These are phyloP conservation scores for Spathaspora hagerdaliae DNA, from an alignment of 805 yeast species.

Conservation along the genomic window DNA sequence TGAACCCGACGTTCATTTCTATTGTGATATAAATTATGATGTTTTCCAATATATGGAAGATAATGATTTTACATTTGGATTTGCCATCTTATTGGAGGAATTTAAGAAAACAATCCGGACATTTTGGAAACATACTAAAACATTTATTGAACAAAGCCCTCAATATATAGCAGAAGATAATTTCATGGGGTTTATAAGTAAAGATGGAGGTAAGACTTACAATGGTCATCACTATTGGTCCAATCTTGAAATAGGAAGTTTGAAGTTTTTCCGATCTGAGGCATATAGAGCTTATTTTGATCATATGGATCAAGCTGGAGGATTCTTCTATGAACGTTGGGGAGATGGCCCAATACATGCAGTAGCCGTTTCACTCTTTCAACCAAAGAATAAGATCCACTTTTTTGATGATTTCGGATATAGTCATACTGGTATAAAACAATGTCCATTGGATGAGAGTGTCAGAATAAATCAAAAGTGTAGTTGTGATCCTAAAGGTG, in stretches of 20 bases:
- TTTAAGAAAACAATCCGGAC: constrained; percentile 80
- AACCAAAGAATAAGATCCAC: constrained; percentile 66
- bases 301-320: constrained; percentile 60
- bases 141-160: constrained; percentile 57
- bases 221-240: neutral
- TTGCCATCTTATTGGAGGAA: constrained; percentile 75
- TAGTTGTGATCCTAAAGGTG: constrained; percentile 65
- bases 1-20: constrained; percentile 73
- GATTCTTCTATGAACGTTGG: constrained; percentile 76
- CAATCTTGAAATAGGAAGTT: neutral
- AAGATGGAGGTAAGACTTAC: constrained; percentile 48
- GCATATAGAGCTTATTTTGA: constrained; percentile 70
- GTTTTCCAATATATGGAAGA: constrained; percentile 52
- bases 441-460: constrained; percentile 69
- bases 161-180: constrained; percentile 56
- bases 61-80: constrained; percentile 74
- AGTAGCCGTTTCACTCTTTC: constrained; percentile 67
- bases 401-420: constrained; percentile 81
- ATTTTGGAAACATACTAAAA: constrained; percentile 69
- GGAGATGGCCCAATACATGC: constrained; percentile 35
- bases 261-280: constrained; percentile 66
- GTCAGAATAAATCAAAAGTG: constrained; percentile 59
- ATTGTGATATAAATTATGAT: constrained; percentile 54
- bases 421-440: constrained; percentile 72
- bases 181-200: constrained; percentile 61